A percentile compares a stretch with the other conserved stretches of the same genome.
Conservation (phyloP, 495 filamentous ascomycete species). For the Daldinia childiae region DNA sequence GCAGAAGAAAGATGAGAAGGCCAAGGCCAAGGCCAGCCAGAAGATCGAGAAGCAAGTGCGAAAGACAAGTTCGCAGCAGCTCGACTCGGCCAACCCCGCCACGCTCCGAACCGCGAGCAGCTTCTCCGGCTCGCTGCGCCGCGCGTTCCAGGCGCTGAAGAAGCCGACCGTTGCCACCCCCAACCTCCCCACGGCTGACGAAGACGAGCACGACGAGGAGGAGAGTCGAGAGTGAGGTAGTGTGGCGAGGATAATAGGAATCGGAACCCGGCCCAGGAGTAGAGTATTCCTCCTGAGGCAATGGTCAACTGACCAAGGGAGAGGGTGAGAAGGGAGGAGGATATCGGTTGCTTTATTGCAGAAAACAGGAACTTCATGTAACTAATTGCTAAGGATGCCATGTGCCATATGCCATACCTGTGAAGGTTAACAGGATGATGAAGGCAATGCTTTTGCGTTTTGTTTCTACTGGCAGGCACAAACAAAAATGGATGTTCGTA, state of each 20-base stretch:
- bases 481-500: background rate
- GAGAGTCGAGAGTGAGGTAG: background rate
- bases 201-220: constrained; percentile 9
- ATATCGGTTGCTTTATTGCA: background rate
- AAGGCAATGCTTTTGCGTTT: background rate
- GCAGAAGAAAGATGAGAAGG: constrained; percentile 28
- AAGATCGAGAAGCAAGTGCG: background rate
- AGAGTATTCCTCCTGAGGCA: background rate
- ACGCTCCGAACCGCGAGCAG: constrained; percentile 1
- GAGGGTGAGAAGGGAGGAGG: background rate
- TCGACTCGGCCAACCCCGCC: background rate
- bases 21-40: constrained; percentile 13
- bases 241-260: background rate
- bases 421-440: background rate
- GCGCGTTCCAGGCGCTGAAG: constrained; percentile 32
- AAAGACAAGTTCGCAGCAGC: background rate
- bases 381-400: background rate
- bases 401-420: background rate
- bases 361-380: background rate
- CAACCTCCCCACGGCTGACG: background rate
- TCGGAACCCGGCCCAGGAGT: background rate
- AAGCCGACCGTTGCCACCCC: background rate
- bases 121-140: constrained; percentile 29
- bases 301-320: background rate
- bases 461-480: background rate